phyloP scores from a whole-genome alignment of 345 rosid genomes.

The Rhodamnia argentea region DNA sequence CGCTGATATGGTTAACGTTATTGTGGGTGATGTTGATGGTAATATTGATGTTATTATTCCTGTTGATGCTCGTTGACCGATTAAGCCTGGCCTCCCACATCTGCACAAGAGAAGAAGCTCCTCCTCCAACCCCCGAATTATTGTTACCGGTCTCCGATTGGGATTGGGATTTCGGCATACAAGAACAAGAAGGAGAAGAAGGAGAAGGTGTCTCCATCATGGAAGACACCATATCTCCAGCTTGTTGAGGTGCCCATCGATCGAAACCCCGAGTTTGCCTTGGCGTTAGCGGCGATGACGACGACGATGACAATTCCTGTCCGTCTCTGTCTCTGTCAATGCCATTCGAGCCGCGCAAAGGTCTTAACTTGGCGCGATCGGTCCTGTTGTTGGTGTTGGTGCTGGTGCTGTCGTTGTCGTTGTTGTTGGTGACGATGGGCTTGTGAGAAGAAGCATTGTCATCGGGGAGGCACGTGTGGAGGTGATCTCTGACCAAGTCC shows the following conservation, averaged over 20 bases:
- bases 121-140: conserved; percentile 2
- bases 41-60: conserved; percentile 1
- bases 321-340: background rate
- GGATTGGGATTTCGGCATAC: background rate
- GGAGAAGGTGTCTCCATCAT: conserved; percentile 9
- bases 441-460: background rate
- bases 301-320: background rate
- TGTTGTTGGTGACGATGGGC: background rate
- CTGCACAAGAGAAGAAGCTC: conserved; percentile 84
- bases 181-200: too few relatives aligned
- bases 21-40: background rate
- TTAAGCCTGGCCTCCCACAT: conserved; percentile 85
- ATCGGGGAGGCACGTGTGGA: conserved; percentile 21
- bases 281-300: background rate
- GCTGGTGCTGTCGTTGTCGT: background rate
- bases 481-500: conserved; percentile 50
- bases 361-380: background rate
- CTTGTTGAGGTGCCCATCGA: conserved; percentile 35
- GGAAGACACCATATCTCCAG: conserved; percentile 20
- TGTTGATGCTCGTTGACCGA: conserved; percentile 15
- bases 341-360: background rate
- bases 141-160: background rate
- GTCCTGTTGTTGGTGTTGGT: background rate
- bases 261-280: conserved; percentile 21
- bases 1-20: background rate